Evolutionary conservation across 768 basidiomycete genomes (phyloP), one percentile per base, ranked within the genome.

Genomic region (Rhodotorula graminis): DNA sequence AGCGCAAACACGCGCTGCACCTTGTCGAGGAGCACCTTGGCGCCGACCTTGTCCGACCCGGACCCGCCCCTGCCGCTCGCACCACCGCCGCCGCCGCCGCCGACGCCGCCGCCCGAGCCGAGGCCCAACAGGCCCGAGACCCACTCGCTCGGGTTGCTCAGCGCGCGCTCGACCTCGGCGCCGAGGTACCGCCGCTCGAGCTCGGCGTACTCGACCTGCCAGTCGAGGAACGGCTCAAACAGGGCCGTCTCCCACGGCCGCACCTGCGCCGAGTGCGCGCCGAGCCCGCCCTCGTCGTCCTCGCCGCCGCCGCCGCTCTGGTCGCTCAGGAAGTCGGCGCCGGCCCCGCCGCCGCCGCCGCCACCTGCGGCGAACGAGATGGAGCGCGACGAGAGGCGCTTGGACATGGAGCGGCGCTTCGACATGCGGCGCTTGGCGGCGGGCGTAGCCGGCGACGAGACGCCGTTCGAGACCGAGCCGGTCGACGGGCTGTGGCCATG

Each of bases 151-250:
- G 62, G 21, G 52, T 72, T 65, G 37, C 58, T 66, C 21, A 61
- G n/a, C 29, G 50, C 62, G 25, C 64, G 42, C 18, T 14, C 42
- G 14, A 68, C 29, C 61, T 75, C 70, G 19, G 40, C 31, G 1
- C 15, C 85, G 66, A 98, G 82, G 63, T 87, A 84, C 14, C 87
- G 86, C 49, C 85, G 84, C 81, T 99, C 96, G 47, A 96, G 83
- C 2, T 84, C 82, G 0, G 86, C 86, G 80, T 97, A 97, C 67
- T 94, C 90, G 27, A 87, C 84, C 77, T 98, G 95, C 72, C 89
- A 89, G 77, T 94, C 91, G 37, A 95, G 84, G 83, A 97, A 98
- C 4, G 95, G 92, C 79, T 94, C 93, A 80, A 93, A 96, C 25
- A 99, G 83, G 63, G 90, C 88, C 67, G 88, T 89, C 78, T 97